Evolutionary conservation across 495 filamentous ascomycete genomes (phyloP).

Genomic region (Aspergillus nanangensis): DNA sequence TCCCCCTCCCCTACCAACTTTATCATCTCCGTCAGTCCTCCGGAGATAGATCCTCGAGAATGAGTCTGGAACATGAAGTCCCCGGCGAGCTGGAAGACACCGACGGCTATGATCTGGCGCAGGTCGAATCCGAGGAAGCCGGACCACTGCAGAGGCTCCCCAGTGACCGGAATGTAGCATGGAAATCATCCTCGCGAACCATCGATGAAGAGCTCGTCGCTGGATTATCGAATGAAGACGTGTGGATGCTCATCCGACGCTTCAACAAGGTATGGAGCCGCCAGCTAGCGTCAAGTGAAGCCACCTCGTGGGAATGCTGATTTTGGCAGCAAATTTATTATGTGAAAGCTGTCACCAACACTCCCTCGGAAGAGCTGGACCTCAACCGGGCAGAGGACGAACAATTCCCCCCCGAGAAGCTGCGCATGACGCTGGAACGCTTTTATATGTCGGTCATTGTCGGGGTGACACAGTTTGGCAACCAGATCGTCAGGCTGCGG

Average conservation of each 20-base stretch:
- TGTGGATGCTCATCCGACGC: conserved; percentile 70
- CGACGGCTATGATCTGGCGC: conserved; percentile 11
- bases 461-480: conserved; percentile 56
- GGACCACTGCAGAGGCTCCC: not conserved
- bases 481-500: conserved; percentile 70
- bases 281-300: not conserved
- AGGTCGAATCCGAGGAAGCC: not conserved
- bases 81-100: conserved; percentile 14
- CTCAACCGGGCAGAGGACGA: conserved; percentile 78
- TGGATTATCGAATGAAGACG: conserved; percentile 65
- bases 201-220: conserved; percentile 35
- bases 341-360: conserved; percentile 62
- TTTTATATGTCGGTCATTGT: conserved; percentile 80
- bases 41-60: conserved; percentile 5
- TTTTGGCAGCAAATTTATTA: conserved; percentile 74
- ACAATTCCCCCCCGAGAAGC: conserved; percentile 82
- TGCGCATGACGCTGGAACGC: conserved; percentile 72
- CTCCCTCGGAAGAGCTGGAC: conserved; percentile 63
- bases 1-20: no score
- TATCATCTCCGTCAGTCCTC: no score
- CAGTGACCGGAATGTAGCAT: not conserved
- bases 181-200: conserved; percentile 1
- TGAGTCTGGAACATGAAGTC: conserved; percentile 16
- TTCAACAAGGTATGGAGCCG: conserved; percentile 64
- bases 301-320: not conserved